Base-by-base conservation (phyloP, 2,329 filamentous ascomycete species). In the Alternaria sp. region DNA sequence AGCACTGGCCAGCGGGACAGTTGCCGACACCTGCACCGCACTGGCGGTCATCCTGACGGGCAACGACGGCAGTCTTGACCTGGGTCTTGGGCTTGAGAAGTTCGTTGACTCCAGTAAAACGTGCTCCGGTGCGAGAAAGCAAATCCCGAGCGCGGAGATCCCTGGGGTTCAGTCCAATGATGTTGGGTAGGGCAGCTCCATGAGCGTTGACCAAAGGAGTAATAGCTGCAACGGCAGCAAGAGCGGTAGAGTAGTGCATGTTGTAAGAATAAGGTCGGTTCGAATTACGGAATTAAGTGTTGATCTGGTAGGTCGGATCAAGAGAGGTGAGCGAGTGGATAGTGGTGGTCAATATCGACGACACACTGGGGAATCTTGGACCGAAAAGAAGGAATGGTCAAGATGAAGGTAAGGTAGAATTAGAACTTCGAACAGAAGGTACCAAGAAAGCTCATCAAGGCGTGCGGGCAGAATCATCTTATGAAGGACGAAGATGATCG, bases 1-100 rank as follows among this genome's bases (percentile, higher is more conserved):
- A 79, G 70, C 77, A 79, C 58, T 72, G 67, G 32, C 77, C 77
- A 9, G 73, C 67, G 25, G 69, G 63, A 41, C 76, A 79, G 25
- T 67, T 70, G 12, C 73, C 74, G 44, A 74, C 58, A 28, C 63
- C 64, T 44, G 59, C 61, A 62, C 77, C 77, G 54, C 77, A 79
- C 63, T 78, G 66, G 30, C 68, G 72, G 61, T 73, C 65, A n/a
- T 71, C 69, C 59, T 78, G 75, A 28, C 77, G 74, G 36, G 65
- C 57, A 49, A 67, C 60, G 48, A 65, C 52, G n/a, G 66, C 62
- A 55, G 66, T 67, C 66, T 22, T 65, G 62, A 20, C 64, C 54
- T 52, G 18, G 30, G 34, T 46, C 53, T 52, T 57, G 46, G 45
- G 36, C 44, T 63, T 56, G 28, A 56, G 43, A 27, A 63, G 58